phyloP scores from a whole-genome alignment of 73 alveolate genomes.

The Effrenium voratum region DNA sequence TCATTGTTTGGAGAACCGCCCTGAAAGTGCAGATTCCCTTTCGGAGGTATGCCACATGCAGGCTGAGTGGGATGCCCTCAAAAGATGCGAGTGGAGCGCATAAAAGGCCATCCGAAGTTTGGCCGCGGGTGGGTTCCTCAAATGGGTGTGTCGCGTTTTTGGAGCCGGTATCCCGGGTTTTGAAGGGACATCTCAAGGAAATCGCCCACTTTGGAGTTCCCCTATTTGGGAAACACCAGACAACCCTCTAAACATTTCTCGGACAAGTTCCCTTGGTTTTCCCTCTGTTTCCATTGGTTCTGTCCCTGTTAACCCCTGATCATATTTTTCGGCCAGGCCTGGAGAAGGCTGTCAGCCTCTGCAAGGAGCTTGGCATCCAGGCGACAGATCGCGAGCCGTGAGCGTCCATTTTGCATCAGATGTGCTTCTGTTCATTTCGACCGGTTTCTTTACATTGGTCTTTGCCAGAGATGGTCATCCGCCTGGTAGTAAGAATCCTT shows the following conservation, averaged over 20 bases:
- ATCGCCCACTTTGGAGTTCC: no score
- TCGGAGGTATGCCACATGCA: no score
- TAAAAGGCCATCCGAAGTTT: no score
- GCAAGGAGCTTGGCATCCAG: constrained; percentile 52
- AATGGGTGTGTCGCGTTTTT: no score
- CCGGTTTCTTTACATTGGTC: neutral
- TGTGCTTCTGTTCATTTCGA: neutral
- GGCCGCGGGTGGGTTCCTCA: no score
- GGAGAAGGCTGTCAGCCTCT: constrained; percentile 16
- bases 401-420: neutral
- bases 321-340: constrained; percentile 1
- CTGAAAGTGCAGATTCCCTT: no score
- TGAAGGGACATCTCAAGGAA: no score
- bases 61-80: no score
- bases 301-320: no score
- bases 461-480: neutral
- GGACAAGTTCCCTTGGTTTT: neutral
- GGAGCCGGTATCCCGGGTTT: no score
- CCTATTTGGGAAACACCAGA: neutral
- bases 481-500: neutral
- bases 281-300: neutral
- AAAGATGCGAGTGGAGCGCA: no score
- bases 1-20: no score
- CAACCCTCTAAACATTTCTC: neutral
- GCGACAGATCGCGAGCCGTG: neutral